Evolutionary conservation across 129 eudicot species (phyloP).

Genomic region (Pittosporum tobira): DNA sequence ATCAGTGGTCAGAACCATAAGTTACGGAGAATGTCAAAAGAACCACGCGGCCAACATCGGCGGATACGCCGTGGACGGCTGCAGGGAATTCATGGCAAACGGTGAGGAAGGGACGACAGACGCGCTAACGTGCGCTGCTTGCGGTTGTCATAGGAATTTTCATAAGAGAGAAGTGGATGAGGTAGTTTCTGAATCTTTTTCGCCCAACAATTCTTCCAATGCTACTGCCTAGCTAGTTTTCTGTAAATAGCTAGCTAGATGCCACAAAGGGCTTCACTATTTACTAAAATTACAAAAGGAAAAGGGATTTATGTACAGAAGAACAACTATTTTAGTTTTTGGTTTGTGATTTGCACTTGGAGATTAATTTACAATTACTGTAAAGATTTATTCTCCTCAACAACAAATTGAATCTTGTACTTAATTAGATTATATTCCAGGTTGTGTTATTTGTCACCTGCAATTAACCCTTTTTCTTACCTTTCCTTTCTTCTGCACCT

Average conservation of each 20-base stretch:
- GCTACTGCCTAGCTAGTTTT: background rate
- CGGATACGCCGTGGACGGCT: constrained; percentile 66
- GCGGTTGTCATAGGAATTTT: constrained; percentile 85
- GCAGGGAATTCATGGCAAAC: constrained; percentile 76
- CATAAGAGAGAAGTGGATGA: constrained; percentile 59
- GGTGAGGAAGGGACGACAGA: constrained; percentile 54
- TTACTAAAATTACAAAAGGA: background rate
- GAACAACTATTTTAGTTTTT: too few relatives aligned
- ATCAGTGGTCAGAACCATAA: constrained; percentile 20
- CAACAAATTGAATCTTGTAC: too few relatives aligned
- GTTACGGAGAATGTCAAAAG: constrained; percentile 63
- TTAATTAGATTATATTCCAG: too few relatives aligned
- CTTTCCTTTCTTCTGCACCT: too few relatives aligned
- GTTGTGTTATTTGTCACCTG: too few relatives aligned
- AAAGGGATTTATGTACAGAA: too few relatives aligned
- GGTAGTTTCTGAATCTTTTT: constrained; percentile 51
- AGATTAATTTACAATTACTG: too few relatives aligned
- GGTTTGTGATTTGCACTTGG: too few relatives aligned
- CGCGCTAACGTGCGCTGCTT: constrained; percentile 68
- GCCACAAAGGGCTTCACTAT: too few relatives aligned
- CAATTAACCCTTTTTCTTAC: too few relatives aligned
- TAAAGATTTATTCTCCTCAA: too few relatives aligned
- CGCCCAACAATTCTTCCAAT: constrained; percentile 15
- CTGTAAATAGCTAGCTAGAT: background rate
- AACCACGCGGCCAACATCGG: constrained; percentile 77